Evolutionary conservation across 495 filamentous ascomycete genomes (phyloP), one percentile per base, ranked within the genome.

Genomic region (Hypoxylon crocopeplum): DNA sequence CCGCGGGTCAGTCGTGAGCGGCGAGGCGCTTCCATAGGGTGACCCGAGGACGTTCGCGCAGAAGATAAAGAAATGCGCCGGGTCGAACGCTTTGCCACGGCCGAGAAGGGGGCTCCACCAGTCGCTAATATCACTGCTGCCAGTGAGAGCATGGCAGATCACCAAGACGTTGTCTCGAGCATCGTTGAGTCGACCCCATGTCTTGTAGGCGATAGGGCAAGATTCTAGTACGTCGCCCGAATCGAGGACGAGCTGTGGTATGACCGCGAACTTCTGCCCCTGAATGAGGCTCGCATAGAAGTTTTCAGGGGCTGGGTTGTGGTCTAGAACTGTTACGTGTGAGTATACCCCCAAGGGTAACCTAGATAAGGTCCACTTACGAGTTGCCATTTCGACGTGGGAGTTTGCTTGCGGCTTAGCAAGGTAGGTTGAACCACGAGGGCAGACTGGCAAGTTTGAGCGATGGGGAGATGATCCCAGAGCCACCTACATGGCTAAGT

Each of bases 91-190:
- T 39, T 67, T 72, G 2, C 64, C 67, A 8, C 55, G 51, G 12
- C 72, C 71, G 5, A 73, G 46, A 0, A 76, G 53, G 1, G 71
- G 69, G 2, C 57, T 60, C 72, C 72, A 75, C 72, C 74, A 75
- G 56, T 73, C 67, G 27, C 54, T 62, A 12, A 71, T 55, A 48
- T 75, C 72, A 33, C 67, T 70, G 48, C 69, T 75, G 3, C 74
- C 72, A 6, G 74, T 71, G n/a, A 76, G 55, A 17, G 74, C 70
- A 34, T 76, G 74, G 44, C 72, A 75, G 19, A 75, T 52, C 11
- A 76, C 68, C 22, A 75, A 50, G 24, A 67, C 69, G 21, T 76
- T 76, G 37, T 70, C 62, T 5, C 66, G 19, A 2, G 54, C 46
- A 5, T 65, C 59, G 51, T 75, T 72, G 3, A 76, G 56, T 1